Conservation (phyloP, 1,284 basidiomycete species). For the Ceratobasidium theobromae region DNA sequence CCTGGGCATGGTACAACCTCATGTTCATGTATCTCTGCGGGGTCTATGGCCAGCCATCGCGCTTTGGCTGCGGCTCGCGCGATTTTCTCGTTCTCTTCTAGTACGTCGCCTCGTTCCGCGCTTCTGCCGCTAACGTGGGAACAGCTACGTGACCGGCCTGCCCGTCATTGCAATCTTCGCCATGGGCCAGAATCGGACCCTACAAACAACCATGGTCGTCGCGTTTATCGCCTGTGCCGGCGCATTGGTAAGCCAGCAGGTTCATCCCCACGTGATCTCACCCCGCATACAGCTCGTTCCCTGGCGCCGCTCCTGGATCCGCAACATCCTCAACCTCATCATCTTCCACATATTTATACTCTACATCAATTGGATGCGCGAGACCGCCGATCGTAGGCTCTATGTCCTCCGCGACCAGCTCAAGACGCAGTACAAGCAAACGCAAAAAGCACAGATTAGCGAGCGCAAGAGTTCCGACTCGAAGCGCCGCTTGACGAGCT, state of each 20-base stretch:
- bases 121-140: neutral
- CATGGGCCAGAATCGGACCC: constrained; percentile 61
- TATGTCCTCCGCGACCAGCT: constrained; percentile 33
- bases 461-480: constrained; percentile 78
- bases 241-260: constrained; percentile 55
- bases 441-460: constrained; percentile 82
- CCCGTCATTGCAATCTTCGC: constrained; percentile 79
- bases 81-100: constrained; percentile 68
- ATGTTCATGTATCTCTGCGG: constrained; percentile 49
- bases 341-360: constrained; percentile 50
- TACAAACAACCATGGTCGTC: constrained; percentile 12
- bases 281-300: constrained; percentile 3
- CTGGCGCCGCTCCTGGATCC: constrained; percentile 12
- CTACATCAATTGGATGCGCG: constrained; percentile 32
- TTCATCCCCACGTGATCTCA: constrained; percentile 46
- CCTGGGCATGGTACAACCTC: constrained; percentile 21
- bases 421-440: constrained; percentile 59
- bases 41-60: constrained; percentile 47
- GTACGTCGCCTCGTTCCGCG: constrained; percentile 49
- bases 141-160: constrained; percentile 57
- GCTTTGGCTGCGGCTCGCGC: constrained; percentile 49
- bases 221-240: constrained; percentile 59
- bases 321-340: constrained; percentile 58
- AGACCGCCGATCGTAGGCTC: constrained; percentile 31
- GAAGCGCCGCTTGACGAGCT: constrained; percentile 69